Percentiles rank a stretch among this genome's conserved stretches.
phyloP scores from a whole-genome alignment of 306 rosid genomes.

The Clitoria ternatea region DNA sequence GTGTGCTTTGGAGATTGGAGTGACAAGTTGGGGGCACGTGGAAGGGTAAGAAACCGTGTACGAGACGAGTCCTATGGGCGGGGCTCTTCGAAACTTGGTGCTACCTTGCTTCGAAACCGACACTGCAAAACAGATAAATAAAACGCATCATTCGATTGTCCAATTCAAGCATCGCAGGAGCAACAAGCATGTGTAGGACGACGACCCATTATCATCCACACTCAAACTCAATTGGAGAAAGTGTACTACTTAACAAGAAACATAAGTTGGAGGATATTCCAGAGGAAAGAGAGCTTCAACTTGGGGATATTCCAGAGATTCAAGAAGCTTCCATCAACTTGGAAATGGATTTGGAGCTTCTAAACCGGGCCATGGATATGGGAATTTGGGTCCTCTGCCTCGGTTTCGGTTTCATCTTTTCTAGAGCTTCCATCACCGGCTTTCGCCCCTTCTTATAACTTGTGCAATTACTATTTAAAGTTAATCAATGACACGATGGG shows the following conservation, averaged over 20 bases:
- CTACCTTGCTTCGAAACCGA: not conserved
- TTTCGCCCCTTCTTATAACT: too few species aligned
- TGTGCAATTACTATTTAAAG: too few species aligned
- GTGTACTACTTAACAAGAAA: too few species aligned
- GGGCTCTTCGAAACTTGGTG: not conserved
- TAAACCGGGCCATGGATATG: constrained; percentile 8
- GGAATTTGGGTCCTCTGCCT: constrained; percentile 22
- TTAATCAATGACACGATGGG: too few species aligned
- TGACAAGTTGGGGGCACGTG: not conserved
- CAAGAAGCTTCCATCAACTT: constrained; percentile 8
- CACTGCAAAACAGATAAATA: not conserved
- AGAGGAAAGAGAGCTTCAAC: constrained; percentile 11
- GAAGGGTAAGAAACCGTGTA: not conserved
- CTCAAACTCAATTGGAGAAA: not conserved
- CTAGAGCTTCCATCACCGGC: not conserved
- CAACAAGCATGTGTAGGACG: not conserved
- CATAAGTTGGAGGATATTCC: constrained; percentile 22
- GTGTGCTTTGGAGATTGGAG: too few species aligned
- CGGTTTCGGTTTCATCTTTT: constrained; percentile 3
- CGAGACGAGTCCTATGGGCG: not conserved
- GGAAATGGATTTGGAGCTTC: constrained; percentile 27
- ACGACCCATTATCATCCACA: not conserved
- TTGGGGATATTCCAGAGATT: not conserved
- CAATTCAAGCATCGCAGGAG: too few species aligned
- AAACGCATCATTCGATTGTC: not conserved